These are phyloP conservation scores for Pseudocercospora macadamiae DNA, from an alignment of 2,329 filamentous ascomycete species.

Conservation along the genomic window DNA sequence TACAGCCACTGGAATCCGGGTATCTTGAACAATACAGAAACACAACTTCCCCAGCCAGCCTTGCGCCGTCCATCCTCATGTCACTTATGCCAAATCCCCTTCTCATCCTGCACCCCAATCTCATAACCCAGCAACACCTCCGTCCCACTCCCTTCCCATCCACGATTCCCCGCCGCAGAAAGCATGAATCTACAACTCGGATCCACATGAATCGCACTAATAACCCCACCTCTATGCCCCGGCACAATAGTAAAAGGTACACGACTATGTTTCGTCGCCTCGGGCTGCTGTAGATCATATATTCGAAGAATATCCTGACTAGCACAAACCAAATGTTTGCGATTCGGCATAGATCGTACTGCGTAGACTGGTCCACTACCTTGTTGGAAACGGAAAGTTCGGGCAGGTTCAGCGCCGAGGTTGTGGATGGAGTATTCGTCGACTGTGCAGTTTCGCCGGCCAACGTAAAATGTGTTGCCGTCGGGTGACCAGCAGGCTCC, in stretches of 20 bases:
- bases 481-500: slow-evolving; percentile 95
- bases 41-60: background rate
- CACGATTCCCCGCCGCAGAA: slow-evolving; percentile 85
- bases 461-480: slow-evolving; percentile 93
- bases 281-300: slow-evolving; percentile 76
- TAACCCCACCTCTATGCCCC: slow-evolving; percentile 84
- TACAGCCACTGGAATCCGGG: too few species aligned
- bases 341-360: slow-evolving; percentile 88
- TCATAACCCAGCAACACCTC: slow-evolving; percentile 95
- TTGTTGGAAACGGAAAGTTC: slow-evolving; percentile 82
- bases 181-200: slow-evolving; percentile 89
- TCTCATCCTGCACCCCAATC: slow-evolving; percentile 55
- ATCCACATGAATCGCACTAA: slow-evolving; percentile 83
- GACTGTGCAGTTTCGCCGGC: slow-evolving; percentile 86
- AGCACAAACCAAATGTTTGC: slow-evolving; percentile 87
- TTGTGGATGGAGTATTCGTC: slow-evolving; percentile 92
- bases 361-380: slow-evolving; percentile 90
- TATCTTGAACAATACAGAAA: background rate
- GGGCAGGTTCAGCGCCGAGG: slow-evolving; percentile 61
- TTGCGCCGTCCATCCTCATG: background rate
- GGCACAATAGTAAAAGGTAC: slow-evolving; percentile 97
- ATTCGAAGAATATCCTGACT: slow-evolving; percentile 91
- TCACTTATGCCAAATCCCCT: slow-evolving; percentile 36
- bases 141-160: slow-evolving; percentile 86
- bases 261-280: slow-evolving; percentile 64